phyloP scores from a whole-genome alignment of 2,329 filamentous ascomycete species.

The Colletotrichum cuscutae region DNA sequence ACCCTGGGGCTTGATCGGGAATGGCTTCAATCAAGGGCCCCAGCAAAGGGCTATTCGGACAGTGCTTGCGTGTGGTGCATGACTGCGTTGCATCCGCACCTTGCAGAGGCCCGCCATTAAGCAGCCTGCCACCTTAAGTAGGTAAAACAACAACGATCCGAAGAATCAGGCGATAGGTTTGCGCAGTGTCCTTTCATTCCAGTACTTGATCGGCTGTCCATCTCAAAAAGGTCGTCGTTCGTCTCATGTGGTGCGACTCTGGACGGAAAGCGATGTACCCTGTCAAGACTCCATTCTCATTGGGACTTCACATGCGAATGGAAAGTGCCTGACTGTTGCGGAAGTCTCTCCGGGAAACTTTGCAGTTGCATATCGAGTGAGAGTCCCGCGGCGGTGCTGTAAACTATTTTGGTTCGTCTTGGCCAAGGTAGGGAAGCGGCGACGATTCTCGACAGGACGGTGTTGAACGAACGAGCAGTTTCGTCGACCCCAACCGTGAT shows the following conservation, averaged over 20 bases:
- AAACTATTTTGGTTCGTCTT: background rate
- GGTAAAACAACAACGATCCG: background rate
- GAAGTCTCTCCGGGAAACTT: background rate
- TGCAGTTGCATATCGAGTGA: background rate
- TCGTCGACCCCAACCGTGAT: background rate
- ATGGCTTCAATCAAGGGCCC: too few species aligned
- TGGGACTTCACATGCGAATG: constrained; percentile 16
- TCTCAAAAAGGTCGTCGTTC: constrained; percentile 4
- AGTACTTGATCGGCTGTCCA: background rate
- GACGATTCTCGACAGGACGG: background rate
- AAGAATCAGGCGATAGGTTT: constrained; percentile 2
- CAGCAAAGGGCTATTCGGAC: background rate
- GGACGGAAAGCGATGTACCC: background rate
- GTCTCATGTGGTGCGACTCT: constrained; percentile 17
- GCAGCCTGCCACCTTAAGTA: background rate
- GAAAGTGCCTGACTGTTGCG: background rate
- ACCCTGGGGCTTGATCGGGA: background rate
- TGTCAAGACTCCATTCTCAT: constrained; percentile 1
- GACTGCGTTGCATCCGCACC: constrained; percentile 3
- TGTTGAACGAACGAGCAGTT: background rate
- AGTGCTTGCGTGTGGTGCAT: constrained; percentile 7
- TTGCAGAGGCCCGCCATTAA: background rate
- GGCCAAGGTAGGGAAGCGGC: background rate
- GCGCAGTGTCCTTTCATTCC: background rate
- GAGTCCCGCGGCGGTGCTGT: background rate